Conservation (phyloP, 352 stramenopile species). For the Lagenidium giganteum region DNA sequence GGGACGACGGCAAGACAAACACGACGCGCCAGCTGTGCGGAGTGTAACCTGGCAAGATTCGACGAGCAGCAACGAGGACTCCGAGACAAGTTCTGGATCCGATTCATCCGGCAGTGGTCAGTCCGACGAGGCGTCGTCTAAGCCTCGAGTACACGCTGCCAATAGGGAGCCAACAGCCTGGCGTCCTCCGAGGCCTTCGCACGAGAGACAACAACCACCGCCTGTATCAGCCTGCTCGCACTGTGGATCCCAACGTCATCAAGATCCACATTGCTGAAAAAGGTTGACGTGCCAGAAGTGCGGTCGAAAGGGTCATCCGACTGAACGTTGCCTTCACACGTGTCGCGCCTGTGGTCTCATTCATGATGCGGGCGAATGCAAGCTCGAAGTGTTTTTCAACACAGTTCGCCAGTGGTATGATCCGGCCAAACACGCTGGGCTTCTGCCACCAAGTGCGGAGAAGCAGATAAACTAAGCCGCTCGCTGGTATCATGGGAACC, state of each 20-base stretch:
- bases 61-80: too few species aligned
- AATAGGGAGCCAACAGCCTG: neutral
- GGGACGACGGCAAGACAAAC: too few species aligned
- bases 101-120: too few species aligned
- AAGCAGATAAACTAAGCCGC: constrained; percentile 8
- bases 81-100: too few species aligned
- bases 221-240: too few species aligned
- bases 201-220: neutral
- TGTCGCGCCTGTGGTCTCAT: constrained; percentile 1
- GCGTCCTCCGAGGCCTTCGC: neutral
- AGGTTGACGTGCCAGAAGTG: neutral
- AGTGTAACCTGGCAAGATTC: too few species aligned
- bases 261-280: neutral
- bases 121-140: too few species aligned
- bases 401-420: constrained; percentile 2
- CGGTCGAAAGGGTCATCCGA: neutral
- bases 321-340: neutral
- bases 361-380: neutral
- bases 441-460: neutral
- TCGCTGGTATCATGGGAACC: constrained; percentile 1
- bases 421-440: neutral
- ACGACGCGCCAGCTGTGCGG: too few species aligned
- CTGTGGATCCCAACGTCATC: constrained; percentile 1
- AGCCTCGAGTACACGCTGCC: neutral
- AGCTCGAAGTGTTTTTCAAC: neutral